Conservation (phyloP, 106 monocot genomes). For the Alisma plantagoaquatica region DNA sequence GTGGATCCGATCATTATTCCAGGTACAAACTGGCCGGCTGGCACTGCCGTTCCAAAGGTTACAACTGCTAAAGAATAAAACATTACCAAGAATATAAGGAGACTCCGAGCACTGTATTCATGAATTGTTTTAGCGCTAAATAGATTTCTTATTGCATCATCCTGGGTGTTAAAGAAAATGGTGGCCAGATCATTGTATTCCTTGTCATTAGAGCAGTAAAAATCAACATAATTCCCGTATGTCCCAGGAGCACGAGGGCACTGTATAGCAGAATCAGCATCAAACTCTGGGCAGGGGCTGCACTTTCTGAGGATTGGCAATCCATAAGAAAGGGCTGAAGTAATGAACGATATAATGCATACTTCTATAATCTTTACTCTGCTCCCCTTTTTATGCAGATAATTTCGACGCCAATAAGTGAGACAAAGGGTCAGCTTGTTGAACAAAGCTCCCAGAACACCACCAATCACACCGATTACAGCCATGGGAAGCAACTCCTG, state of each 20-base stretch:
- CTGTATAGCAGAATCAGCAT: slow-evolving; percentile 68
- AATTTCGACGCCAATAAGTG: slow-evolving; percentile 75
- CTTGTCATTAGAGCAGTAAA: slow-evolving; percentile 73
- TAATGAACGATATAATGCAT: slow-evolving; percentile 75
- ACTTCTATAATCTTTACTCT: slow-evolving; percentile 87
- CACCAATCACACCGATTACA: slow-evolving; percentile 95
- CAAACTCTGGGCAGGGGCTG: slow-evolving; percentile 75
- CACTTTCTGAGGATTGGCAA: slow-evolving; percentile 88
- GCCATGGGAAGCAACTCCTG: slow-evolving; percentile 93
- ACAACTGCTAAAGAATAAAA: slow-evolving; percentile 86
- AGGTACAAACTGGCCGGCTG: slow-evolving; percentile 98
- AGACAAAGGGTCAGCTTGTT: slow-evolving; percentile 96
- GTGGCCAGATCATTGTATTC: slow-evolving; percentile 99
- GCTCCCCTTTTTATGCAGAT: slow-evolving; percentile 86
- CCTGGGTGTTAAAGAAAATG: slow-evolving; percentile 99
- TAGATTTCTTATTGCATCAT: slow-evolving; percentile 98
- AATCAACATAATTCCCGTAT: slow-evolving; percentile 97
- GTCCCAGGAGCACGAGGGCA: slow-evolving; percentile 92
- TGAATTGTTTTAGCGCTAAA: slow-evolving; percentile 99
- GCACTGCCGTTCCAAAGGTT: slow-evolving; percentile 96
- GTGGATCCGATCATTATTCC: slow-evolving; percentile 99
- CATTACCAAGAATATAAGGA: slow-evolving; percentile 87
- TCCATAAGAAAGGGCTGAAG: slow-evolving; percentile 86
- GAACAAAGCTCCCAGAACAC: slow-evolving; percentile 90
- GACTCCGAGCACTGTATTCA: slow-evolving; percentile 96